Evolutionary conservation across 2,329 filamentous ascomycete species (phyloP).

Genomic region (Colletotrichum cereale): DNA sequence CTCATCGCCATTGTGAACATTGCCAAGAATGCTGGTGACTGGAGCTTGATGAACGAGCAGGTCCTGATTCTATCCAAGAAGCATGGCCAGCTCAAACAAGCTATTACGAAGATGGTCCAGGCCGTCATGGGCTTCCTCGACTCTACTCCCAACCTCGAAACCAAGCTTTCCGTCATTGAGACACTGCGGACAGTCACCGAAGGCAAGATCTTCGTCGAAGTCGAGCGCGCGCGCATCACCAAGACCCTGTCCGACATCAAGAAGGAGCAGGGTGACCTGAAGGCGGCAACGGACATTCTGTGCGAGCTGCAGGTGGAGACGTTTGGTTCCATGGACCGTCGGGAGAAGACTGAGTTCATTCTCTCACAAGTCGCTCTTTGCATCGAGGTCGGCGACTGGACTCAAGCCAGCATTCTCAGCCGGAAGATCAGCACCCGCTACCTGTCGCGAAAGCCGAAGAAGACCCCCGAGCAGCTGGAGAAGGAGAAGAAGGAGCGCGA

Average conservation of each 20-base stretch:
- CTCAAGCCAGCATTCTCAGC: conserved; percentile 90
- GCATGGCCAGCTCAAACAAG: conserved; percentile 99
- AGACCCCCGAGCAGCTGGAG: conserved; percentile 88
- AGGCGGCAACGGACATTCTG: conserved; percentile 89
- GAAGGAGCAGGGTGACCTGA: conserved; percentile 92
- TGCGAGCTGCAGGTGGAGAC: conserved; percentile 99
- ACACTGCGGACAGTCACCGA: conserved; percentile 96
- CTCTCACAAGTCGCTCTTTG: conserved; percentile 93
- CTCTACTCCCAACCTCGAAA: conserved; percentile 85
- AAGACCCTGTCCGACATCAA: conserved; percentile 97
- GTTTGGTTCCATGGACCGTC: conserved; percentile 96
- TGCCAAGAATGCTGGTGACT: conserved; percentile 93
- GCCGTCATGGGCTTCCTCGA: conserved; percentile 93
- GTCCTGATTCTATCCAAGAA: conserved; percentile 97
- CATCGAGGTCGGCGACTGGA: conserved; percentile 97
- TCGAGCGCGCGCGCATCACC: conserved; percentile 95
- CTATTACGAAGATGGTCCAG: conserved; percentile 99
- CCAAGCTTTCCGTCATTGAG: conserved; percentile 94
- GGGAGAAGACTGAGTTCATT: conserved; percentile 99
- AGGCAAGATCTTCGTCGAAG: conserved; percentile 99
- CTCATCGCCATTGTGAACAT: conserved; percentile 91
- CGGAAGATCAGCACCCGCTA: conserved; percentile 98
- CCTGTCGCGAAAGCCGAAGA: conserved; percentile 90
- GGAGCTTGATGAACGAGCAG: conserved; percentile 96
- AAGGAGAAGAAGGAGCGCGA: conserved; percentile 91